These are phyloP conservation scores for Entophlyctis helioformis DNA, from an alignment of 192 early-diverging fungal species.

Conservation along the genomic window DNA sequence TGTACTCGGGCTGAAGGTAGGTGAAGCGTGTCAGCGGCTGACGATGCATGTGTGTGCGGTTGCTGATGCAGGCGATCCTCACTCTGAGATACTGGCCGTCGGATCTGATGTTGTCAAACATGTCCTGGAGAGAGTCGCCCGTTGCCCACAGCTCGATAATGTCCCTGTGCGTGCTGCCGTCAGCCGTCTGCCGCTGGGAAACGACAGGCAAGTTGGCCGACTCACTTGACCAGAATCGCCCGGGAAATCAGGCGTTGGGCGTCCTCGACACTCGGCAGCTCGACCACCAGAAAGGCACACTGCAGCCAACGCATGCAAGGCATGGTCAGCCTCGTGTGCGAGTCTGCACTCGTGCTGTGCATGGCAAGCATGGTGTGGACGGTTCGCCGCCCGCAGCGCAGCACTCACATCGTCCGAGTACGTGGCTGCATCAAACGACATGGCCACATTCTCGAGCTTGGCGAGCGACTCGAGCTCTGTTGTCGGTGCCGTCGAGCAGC, in stretches of 20 bases:
- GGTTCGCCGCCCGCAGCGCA: not conserved
- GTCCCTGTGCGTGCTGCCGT: slow-evolving; percentile 25
- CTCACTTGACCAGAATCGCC: slow-evolving; percentile 73
- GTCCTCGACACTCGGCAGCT: slow-evolving; percentile 52
- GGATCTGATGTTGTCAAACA: slow-evolving; percentile 46
- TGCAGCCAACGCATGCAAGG: slow-evolving; percentile 11
- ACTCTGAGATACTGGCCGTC: not conserved
- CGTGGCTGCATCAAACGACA: slow-evolving; percentile 45
- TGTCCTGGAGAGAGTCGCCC: slow-evolving; percentile 43
- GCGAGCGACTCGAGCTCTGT: slow-evolving; percentile 81
- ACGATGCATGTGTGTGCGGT: no score
- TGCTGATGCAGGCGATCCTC: no score
- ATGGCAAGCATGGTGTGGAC: not conserved
- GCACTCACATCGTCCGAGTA: slow-evolving; percentile 52
- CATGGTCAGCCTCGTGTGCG: not conserved
- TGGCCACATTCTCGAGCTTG: slow-evolving; percentile 53
- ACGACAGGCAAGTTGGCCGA: not conserved
- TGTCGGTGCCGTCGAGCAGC: no score
- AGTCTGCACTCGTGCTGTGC: not conserved
- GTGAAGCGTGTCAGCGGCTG: not conserved
- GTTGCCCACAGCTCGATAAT: slow-evolving; percentile 69
- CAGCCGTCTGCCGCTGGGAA: not conserved
- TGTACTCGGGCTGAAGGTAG: slow-evolving; percentile 9
- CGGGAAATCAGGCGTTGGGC: slow-evolving; percentile 65
- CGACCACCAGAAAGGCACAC: slow-evolving; percentile 70